These are phyloP conservation scores for Aspergillus asperescens DNA, from an alignment of 495 filamentous ascomycete species.

Conservation along the genomic window DNA sequence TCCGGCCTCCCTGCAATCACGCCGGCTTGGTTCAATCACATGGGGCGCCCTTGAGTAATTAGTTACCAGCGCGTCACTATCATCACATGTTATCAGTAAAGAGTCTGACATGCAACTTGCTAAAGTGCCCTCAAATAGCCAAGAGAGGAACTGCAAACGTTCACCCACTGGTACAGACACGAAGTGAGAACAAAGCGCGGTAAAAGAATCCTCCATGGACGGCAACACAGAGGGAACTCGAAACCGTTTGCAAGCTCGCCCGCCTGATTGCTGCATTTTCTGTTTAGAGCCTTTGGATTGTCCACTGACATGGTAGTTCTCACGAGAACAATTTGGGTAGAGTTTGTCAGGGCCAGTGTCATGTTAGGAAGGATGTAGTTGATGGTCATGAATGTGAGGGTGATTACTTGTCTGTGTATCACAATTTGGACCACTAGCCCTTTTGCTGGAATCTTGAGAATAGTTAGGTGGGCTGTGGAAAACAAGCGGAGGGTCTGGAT, in stretches of 20 bases:
- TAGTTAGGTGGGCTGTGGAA: slow-evolving; percentile 6
- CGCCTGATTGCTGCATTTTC: slow-evolving; percentile 8
- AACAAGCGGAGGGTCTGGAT: slow-evolving; percentile 19
- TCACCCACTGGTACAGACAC: slow-evolving; percentile 13
- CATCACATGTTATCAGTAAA: slow-evolving; percentile 10
- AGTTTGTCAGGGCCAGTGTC: not conserved
- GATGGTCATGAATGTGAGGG: not conserved
- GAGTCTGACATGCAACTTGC: slow-evolving; percentile 12
- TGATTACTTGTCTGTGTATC: slow-evolving; percentile 2
- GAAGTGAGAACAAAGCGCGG: slow-evolving; percentile 18
- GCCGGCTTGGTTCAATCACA: slow-evolving; percentile 1
- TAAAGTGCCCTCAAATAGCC: slow-evolving; percentile 23
- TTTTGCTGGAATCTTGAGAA: slow-evolving; percentile 4
- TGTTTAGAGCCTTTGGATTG: slow-evolving; percentile 4
- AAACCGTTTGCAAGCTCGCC: slow-evolving; percentile 10
- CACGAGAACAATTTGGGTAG: not conserved
- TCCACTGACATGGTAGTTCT: too few relatives aligned
- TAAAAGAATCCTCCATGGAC: slow-evolving; percentile 8
- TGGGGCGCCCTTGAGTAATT: not conserved
- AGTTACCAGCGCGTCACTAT: slow-evolving; percentile 1
- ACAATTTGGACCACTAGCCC: not conserved
- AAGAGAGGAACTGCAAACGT: slow-evolving; percentile 20
- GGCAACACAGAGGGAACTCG: slow-evolving; percentile 1
- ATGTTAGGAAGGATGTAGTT: not conserved
- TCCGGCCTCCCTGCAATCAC: not conserved